Conservation (phyloP, 139 green algal genomes). For the Chlamydomonas schloesseri region DNA sequence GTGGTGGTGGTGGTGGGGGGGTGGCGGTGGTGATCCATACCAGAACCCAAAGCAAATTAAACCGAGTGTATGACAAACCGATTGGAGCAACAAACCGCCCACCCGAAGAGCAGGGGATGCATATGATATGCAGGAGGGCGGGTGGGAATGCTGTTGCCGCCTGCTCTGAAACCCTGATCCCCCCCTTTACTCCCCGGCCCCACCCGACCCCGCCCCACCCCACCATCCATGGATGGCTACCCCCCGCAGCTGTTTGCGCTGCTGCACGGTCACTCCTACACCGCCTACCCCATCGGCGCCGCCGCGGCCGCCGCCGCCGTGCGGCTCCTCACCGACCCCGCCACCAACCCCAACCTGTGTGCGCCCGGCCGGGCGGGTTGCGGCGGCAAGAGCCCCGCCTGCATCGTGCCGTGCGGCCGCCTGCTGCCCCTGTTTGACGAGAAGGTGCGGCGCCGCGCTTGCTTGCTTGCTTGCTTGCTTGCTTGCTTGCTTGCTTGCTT, state of each 20-base stretch:
- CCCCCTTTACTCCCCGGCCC: too few relatives aligned
- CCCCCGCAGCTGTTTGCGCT: conserved; percentile 81
- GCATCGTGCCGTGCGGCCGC: conserved; percentile 55
- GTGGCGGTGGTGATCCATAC: too few relatives aligned
- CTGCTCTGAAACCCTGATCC: too few relatives aligned
- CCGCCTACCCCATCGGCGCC: conserved; percentile 91
- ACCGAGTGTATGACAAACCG: too few relatives aligned
- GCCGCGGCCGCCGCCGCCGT: conserved; percentile 81
- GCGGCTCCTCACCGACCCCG: conserved; percentile 67
- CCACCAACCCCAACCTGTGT: conserved; percentile 85
- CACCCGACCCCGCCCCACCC: not conserved
- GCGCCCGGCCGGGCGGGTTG: conserved; percentile 38
- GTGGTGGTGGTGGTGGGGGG: not conserved
- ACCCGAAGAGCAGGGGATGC: too few relatives aligned
- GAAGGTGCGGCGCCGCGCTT: too few relatives aligned
- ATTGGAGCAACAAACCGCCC: too few relatives aligned
- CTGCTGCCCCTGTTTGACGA: conserved; percentile 84
- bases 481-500: too few relatives aligned
- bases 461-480: too few relatives aligned
- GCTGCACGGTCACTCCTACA: conserved; percentile 99
- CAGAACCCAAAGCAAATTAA: too few relatives aligned
- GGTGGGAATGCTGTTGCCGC: too few relatives aligned
- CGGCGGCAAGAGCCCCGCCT: conserved; percentile 14
- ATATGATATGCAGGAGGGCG: too few relatives aligned
- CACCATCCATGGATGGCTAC: not conserved